phyloP scores from a whole-genome alignment of 208 protist species.

The Trypanosoma conorhini region DNA sequence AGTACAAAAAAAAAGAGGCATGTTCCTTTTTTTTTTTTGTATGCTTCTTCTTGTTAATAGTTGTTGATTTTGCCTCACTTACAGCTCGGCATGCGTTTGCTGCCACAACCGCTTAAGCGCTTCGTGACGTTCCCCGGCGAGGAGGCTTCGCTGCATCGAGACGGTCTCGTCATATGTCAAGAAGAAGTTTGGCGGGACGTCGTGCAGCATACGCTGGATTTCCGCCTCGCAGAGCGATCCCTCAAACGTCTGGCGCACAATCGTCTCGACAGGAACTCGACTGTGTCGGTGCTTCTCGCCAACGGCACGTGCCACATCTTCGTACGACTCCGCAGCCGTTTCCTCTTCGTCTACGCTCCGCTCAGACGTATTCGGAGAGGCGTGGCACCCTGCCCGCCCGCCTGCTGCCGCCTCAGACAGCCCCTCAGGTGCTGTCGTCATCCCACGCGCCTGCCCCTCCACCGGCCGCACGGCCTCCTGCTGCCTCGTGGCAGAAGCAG shows the following conservation, averaged over 20 bases:
- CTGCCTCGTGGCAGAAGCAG: background rate
- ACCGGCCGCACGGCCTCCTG: background rate
- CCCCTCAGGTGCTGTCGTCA: background rate
- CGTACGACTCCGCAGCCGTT: constrained; percentile 9
- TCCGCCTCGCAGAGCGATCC: constrained; percentile 72
- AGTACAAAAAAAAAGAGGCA: background rate
- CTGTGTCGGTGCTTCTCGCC: constrained; percentile 54
- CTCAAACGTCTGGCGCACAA: constrained; percentile 71
- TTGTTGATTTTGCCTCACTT: background rate
- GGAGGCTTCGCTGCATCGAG: constrained; percentile 38
- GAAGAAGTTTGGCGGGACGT: constrained; percentile 68
- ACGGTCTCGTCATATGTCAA: constrained; percentile 74
- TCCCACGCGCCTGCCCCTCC: background rate
- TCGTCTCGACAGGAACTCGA: constrained; percentile 65
- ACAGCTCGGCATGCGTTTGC: constrained; percentile 11
- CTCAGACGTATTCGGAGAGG: background rate
- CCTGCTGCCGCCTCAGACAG: background rate
- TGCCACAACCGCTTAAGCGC: constrained; percentile 46
- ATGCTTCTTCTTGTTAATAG: background rate
- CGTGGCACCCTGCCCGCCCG: background rate
- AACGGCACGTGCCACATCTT: constrained; percentile 32
- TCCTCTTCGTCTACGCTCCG: background rate
- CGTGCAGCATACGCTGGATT: constrained; percentile 68
- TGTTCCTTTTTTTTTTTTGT: background rate
- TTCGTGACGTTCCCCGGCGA: constrained; percentile 37